Conservation (phyloP, 169 alveolate genomes). For the Amoebophrya sp. region DNA sequence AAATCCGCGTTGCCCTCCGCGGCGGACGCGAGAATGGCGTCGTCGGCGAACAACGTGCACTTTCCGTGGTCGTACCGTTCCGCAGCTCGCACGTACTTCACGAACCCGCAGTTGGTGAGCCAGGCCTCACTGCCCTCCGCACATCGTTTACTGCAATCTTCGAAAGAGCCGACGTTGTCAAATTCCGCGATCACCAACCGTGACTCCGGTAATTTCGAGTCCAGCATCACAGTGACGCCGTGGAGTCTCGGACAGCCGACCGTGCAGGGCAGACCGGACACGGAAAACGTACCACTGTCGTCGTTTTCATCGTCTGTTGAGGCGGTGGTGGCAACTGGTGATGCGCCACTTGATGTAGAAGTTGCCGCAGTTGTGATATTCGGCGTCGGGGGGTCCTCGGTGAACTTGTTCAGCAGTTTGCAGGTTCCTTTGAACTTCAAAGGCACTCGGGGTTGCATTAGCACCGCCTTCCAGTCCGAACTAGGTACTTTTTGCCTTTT, state of each 20-base stretch:
- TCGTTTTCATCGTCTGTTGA: not conserved
- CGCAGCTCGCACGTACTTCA: not conserved
- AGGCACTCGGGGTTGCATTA: not conserved
- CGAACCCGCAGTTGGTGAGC: not conserved
- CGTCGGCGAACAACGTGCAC: not conserved
- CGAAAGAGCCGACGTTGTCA: not conserved
- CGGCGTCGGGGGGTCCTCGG: too few species aligned
- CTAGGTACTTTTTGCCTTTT: not conserved
- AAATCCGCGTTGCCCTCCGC: too few species aligned
- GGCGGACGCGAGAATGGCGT: not conserved
- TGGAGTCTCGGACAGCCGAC: too few species aligned
- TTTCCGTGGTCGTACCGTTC: not conserved
- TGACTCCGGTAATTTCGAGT: not conserved
- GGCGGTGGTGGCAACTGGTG: not conserved
- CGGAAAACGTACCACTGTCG: too few species aligned
- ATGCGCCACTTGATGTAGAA: not conserved
- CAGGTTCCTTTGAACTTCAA: not conserved
- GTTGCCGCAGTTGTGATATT: not conserved
- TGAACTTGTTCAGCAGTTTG: not conserved
- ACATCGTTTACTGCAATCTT: not conserved
- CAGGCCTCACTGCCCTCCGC: not conserved
- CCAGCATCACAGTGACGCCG: not conserved
- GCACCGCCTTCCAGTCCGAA: not conserved
- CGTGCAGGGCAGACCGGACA: too few species aligned
- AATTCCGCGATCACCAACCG: not conserved